Evolutionary conservation across 164 flowering plant species (phyloP).

Genomic region (Vitis amurensis): DNA sequence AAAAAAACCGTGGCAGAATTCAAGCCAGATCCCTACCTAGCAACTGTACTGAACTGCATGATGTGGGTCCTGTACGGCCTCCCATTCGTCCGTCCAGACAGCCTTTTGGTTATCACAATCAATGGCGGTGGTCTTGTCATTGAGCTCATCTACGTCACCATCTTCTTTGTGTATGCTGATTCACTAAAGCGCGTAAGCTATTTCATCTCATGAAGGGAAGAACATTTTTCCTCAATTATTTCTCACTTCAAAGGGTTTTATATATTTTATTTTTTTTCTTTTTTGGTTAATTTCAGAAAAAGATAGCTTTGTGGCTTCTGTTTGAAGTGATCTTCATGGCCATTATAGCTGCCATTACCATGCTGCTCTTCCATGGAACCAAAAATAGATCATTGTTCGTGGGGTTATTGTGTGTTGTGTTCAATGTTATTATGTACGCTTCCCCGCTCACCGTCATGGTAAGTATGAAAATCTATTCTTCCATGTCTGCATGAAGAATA

Average conservation of each 20-base stretch:
- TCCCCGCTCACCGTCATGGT: constrained; percentile 65
- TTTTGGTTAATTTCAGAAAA: constrained; percentile 26
- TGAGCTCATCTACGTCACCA: constrained; percentile 31
- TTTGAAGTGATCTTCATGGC: constrained; percentile 32
- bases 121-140: constrained; percentile 38
- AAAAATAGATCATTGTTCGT: constrained; percentile 27
- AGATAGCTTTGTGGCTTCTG: constrained; percentile 22
- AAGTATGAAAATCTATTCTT: constrained; percentile 5
- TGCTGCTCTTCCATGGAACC: constrained; percentile 26
- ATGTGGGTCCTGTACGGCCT: constrained; percentile 54
- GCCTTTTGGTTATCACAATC: constrained; percentile 44
- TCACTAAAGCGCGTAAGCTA: constrained; percentile 33
- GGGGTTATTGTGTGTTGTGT: constrained; percentile 35
- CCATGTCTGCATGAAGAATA: not conserved
- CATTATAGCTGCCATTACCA: constrained; percentile 19
- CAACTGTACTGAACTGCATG: constrained; percentile 46
- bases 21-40: constrained; percentile 53
- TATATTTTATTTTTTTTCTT: not conserved
- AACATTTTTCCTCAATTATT: not conserved
- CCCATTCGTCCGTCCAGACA: constrained; percentile 46
- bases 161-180: constrained; percentile 38
- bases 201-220: not conserved
- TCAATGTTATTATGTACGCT: constrained; percentile 48
- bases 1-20: constrained; percentile 32
- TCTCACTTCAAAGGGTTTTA: not conserved